Base-by-base conservation (phyloP, 2,329 filamentous ascomycete genomes). In the Alternaria viburni region DNA sequence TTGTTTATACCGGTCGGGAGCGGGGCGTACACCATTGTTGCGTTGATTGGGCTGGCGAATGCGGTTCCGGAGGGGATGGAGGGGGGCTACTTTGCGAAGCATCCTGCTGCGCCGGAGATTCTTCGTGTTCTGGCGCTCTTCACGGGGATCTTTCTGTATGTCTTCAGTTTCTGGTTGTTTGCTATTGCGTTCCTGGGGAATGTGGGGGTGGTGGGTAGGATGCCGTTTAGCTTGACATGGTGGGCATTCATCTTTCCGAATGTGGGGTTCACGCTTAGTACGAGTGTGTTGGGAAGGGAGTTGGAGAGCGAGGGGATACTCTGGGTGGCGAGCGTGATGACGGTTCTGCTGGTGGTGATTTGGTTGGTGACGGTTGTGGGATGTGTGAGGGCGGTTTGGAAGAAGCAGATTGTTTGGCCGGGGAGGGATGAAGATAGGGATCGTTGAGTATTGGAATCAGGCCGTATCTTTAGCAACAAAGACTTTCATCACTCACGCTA, bases 1-100 rank as follows among this genome's bases (percentile, higher is more conserved):
- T 85, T 93, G 72, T 93, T 91, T 81, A 92, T 93, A 81, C 89
- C 89, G 55, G 90, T 92, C 8, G 90, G 90, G 0, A 87, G 89
- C 1, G 88, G 89, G 0, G 84, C 88, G 0, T 93, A 91, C 79
- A 93, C 90, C 0, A 87, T 87, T n/a, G 81, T 92, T 4, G 90
- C 90, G 0, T 81, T 92, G 21, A 86, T 93, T 19, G 89, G 89
- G 23, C 88, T 92, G 83, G 85, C 89, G 0, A 81, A 84, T 23
- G 83, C 84, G 1, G 74, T 89, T 0, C 81, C 69, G 3, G 78
- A 84, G 17, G 80, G 83, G 0, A 41, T 41, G 51, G 21, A 41
- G 0, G 76, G 68, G 32, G 69, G 67, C 1, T 77, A 73, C 49
- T 76, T 76, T 26, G 62, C 64, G 6, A 57, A 46, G 0, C 67